Evolutionary conservation across 2,329 filamentous ascomycete genomes (phyloP).

Genomic region (Lachnellula subtilissima): DNA sequence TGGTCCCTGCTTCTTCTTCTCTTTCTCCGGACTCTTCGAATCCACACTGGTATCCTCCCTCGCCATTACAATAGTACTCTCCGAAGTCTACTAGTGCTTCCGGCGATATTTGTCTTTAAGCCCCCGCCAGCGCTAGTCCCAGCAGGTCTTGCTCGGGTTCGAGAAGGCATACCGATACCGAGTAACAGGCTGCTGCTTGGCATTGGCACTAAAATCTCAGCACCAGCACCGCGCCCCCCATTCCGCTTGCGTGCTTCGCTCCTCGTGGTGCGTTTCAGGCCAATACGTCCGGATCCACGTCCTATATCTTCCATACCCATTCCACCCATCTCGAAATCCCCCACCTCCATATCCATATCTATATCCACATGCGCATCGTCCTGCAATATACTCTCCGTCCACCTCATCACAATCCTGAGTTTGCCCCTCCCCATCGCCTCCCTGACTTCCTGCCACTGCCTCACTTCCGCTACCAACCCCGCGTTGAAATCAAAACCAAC

Average conservation of each 20-base stretch:
- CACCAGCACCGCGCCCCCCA: too few species aligned
- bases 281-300: too few species aligned
- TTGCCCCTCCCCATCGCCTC: conserved; percentile 21
- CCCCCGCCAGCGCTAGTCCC: too few species aligned
- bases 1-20: not conserved
- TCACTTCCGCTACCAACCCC: not conserved
- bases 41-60: not conserved
- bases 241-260: too few species aligned
- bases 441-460: conserved; percentile 7
- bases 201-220: too few species aligned
- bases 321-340: not conserved
- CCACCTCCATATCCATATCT: not conserved
- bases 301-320: not conserved
- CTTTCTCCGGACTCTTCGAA: not conserved
- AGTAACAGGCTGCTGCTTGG: too few species aligned
- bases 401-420: conserved; percentile 21
- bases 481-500: not conserved
- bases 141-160: too few species aligned
- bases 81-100: not conserved
- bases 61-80: not conserved
- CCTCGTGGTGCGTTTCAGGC: too few species aligned
- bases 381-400: conserved; percentile 6
- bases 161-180: too few species aligned
- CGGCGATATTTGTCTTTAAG: too few species aligned
- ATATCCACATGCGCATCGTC: not conserved